Percentiles rank a stretch among this genome's conserved stretches.
Evolutionary conservation across 257 asterid species (phyloP).

Genomic region (Rhazya stricta): DNA sequence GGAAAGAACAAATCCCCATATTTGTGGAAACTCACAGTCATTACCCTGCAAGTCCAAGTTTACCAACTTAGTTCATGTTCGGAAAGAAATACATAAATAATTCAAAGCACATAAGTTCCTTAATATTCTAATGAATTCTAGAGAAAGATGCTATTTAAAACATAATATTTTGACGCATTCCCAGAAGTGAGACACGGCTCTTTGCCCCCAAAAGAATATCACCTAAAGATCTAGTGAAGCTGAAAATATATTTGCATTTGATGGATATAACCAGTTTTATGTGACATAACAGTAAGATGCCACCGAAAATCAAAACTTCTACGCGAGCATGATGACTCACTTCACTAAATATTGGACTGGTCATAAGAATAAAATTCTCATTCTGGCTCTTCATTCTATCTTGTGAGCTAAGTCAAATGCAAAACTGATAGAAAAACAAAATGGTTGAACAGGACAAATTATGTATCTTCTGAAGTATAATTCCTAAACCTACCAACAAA

Average conservation of each 20-base stretch:
- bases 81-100: background rate
- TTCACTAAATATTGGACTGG: background rate
- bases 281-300: background rate
- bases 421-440: background rate
- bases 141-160: background rate
- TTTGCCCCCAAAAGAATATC: background rate
- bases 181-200: background rate
- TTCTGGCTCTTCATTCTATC: background rate
- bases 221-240: background rate
- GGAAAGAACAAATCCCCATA: constrained; percentile 95
- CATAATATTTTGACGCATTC: background rate
- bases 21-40: constrained; percentile 99
- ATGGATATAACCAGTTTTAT: background rate
- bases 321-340: background rate
- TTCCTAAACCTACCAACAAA: background rate
- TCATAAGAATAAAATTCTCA: background rate
- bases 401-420: background rate
- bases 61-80: constrained; percentile 12
- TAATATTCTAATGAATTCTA: background rate
- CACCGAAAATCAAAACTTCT: background rate
- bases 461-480: background rate
- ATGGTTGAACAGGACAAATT: background rate
- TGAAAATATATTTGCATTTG: background rate
- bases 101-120: background rate
- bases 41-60: constrained; percentile 56